Evolutionary conservation across 164 flowering plant genomes (phyloP).

Genomic region (Cinnamomum micranthum): DNA sequence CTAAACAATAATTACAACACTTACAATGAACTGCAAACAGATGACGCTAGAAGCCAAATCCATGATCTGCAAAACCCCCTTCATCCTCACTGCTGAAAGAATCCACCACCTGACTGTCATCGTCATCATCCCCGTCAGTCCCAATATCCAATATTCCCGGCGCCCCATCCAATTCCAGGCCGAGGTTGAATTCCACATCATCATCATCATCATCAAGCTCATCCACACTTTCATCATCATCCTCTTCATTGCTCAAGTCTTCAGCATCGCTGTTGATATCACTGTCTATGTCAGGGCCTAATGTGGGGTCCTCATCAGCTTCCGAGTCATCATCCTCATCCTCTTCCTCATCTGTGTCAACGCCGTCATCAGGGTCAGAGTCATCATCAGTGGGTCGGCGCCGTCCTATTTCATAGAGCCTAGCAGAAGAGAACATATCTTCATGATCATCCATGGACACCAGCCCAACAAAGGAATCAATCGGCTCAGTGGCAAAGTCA

Average conservation of each 20-base stretch:
- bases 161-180: conserved; percentile 25
- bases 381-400: conserved; percentile 85
- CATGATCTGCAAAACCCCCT: conserved; percentile 33
- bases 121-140: conserved; percentile 63
- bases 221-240: conserved; percentile 21
- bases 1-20: background rate
- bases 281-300: conserved; percentile 45
- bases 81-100: conserved; percentile 77
- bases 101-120: conserved; percentile 42
- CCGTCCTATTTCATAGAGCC: conserved; percentile 86
- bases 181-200: conserved; percentile 30
- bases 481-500: conserved; percentile 81
- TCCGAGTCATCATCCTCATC: conserved; percentile 71
- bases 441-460: conserved; percentile 88
- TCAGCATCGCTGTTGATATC: conserved; percentile 62
- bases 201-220: conserved; percentile 34
- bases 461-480: conserved; percentile 83
- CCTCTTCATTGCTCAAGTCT: conserved; percentile 17
- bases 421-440: conserved; percentile 79
- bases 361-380: conserved; percentile 87
- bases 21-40: background rate
- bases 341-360: conserved; percentile 69
- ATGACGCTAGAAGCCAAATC: conserved; percentile 28
- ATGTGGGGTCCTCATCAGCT: conserved; percentile 41
- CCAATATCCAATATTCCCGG: conserved; percentile 48